Evolutionary conservation across 495 filamentous ascomycete species (phyloP).

Genomic region (Aspergillus cristatus): DNA sequence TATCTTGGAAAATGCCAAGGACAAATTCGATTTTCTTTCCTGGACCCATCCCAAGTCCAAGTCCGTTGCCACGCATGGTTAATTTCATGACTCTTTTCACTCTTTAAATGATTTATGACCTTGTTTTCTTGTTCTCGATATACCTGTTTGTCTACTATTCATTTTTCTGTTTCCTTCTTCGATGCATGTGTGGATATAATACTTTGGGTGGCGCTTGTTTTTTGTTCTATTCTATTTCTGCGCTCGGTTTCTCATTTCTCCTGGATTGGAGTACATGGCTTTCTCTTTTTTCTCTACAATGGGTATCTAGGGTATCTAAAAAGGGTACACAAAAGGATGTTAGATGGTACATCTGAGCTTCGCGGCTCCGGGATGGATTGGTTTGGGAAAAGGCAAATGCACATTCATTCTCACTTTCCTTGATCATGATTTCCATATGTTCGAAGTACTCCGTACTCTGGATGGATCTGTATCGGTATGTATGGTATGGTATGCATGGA

Average conservation of each 20-base stretch:
- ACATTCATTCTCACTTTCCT: slow-evolving; percentile 10
- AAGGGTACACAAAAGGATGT: slow-evolving; percentile 1
- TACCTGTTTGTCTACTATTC: slow-evolving; percentile 3
- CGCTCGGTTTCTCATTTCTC: slow-evolving; percentile 10
- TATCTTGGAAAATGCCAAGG: slow-evolving; percentile 43
- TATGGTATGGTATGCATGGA: too few species aligned
- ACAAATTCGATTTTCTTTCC: slow-evolving; percentile 49
- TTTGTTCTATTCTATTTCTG: slow-evolving; percentile 5
- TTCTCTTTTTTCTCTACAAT: too few species aligned
- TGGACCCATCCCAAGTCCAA: slow-evolving; percentile 47
- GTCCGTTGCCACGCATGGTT: slow-evolving; percentile 36
- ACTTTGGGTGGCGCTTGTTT: slow-evolving; percentile 13
- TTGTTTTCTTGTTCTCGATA: slow-evolving; percentile 7
- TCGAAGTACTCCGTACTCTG: slow-evolving; percentile 8
- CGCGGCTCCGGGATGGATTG: background rate
- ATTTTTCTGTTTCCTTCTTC: slow-evolving; percentile 15
- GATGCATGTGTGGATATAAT: background rate
- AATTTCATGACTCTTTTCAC: slow-evolving; percentile 9
- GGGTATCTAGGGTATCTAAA: background rate
- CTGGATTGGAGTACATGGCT: slow-evolving; percentile 9
- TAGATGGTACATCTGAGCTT: slow-evolving; percentile 10
- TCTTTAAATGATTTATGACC: slow-evolving; percentile 16
- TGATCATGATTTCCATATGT: slow-evolving; percentile 9
- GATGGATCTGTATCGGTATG: too few species aligned
- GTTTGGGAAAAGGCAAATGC: background rate